Conservation (phyloP, 331 rosid species). For the Acacia pycnantha region DNA sequence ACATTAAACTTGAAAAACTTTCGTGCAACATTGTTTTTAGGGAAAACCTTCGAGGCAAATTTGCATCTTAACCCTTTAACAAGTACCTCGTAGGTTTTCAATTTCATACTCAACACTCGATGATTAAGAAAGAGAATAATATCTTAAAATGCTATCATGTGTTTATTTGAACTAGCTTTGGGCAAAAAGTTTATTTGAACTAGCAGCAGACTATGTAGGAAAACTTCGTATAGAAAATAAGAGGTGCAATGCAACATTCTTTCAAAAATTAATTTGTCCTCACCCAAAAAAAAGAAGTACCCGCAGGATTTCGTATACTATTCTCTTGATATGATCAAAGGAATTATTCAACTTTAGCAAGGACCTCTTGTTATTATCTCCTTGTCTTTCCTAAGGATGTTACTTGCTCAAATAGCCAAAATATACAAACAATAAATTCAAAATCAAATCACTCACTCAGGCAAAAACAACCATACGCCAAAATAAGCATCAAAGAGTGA, state of each 20-base stretch:
- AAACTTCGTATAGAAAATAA: background rate
- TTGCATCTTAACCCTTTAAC: too few relatives aligned
- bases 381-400: conserved; percentile 1
- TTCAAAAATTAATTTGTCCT: background rate
- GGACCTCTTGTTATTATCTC: conserved; percentile 13
- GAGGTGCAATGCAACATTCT: background rate
- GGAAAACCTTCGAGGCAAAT: accelerated
- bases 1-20: too few relatives aligned
- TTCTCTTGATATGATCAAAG: background rate
- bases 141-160: background rate
- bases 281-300: background rate
- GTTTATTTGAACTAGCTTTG: too few relatives aligned
- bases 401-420: background rate
- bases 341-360: conserved; percentile 27
- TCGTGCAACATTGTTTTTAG: accelerated
- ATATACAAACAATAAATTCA: background rate
- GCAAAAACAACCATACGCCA: background rate
- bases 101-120: background rate
- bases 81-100: background rate
- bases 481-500: background rate
- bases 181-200: too few relatives aligned
- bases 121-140: background rate
- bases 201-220: background rate
- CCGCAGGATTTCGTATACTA: background rate
- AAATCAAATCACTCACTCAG: background rate